These are phyloP conservation scores for Candida boleticola DNA, from an alignment of 805 yeast species.

Conservation along the genomic window DNA sequence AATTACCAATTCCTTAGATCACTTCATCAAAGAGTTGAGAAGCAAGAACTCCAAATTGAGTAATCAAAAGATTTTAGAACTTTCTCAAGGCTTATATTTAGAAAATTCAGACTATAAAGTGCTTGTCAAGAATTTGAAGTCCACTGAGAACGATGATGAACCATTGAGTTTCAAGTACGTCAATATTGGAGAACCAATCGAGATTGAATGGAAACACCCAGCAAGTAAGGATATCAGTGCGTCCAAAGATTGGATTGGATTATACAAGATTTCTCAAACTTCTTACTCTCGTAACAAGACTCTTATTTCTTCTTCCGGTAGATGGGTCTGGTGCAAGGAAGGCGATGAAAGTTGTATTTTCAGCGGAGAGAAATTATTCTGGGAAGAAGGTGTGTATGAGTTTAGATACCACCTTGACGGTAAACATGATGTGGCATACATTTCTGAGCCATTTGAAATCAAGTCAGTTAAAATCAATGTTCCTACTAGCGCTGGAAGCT, in stretches of 20 bases:
- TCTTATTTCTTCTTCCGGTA: constrained; percentile 57
- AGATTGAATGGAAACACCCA: constrained; percentile 55
- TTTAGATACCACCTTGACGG: constrained; percentile 67
- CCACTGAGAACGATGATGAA: constrained; percentile 7
- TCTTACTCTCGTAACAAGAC: constrained; percentile 56
- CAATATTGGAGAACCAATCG: constrained; percentile 52
- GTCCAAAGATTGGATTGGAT: constrained; percentile 70
- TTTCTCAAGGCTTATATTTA: constrained; percentile 39
- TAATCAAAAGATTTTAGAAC: constrained; percentile 34
- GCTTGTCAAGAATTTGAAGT: constrained; percentile 19
- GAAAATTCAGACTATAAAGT: constrained; percentile 35
- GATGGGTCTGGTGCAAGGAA: constrained; percentile 53
- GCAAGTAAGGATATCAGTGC: constrained; percentile 31
- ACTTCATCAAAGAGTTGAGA: constrained; percentile 41
- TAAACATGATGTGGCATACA: constrained; percentile 66
- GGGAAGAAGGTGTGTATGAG: constrained; percentile 73
- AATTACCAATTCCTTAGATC: constrained; percentile 45
- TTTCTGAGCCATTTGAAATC: constrained; percentile 67
- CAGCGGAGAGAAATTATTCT: constrained; percentile 46
- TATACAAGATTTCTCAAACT: constrained; percentile 63
- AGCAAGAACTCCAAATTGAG: constrained; percentile 31
- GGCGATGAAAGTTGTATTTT: constrained; percentile 35
- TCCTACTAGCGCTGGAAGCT: constrained; percentile 23
- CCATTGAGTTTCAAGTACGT: constrained; percentile 13
- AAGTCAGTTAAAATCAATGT: constrained; percentile 38